Base-by-base conservation (phyloP, 306 rosid genomes). In the Argentina anserina region DNA sequence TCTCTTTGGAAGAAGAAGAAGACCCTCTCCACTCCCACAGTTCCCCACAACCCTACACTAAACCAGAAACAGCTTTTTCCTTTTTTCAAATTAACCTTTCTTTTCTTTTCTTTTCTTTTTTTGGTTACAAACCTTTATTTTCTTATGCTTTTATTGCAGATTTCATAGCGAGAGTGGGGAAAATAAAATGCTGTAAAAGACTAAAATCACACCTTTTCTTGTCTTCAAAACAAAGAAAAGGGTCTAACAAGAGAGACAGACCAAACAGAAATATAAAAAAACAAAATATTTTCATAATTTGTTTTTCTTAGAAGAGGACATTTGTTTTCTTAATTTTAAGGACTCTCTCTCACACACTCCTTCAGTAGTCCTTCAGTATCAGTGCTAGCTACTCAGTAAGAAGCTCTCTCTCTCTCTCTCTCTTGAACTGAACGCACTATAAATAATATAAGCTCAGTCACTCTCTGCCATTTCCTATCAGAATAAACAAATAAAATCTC, bases 1-100 rank as follows among this genome's bases (percentile, higher is more conserved):
- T 67, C 79, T 65, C 62, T 59, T 69, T 53, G 47, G 66, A 78
- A n/a, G 4, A 4, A 78, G 9, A 6, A 55, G 74, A 53, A 21
- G n/a, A 23, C 65, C 39, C 53, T 60, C 60, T 18, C 2, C 34
- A 4, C 4, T 33, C 34, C 40, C 9, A 28, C 61, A 29, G 31
- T 21, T 21, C 9, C 23, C 25, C 29, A 55, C 34, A 10, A 21
- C 3, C 5, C 62, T 49, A 29, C 31, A 59, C 26, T n/a, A 28
- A 7, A 3, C 7, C 28, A 41, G 25, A 41, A 23, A 7, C 28
- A 0, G 20, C 79, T 59, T 40, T 18, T 39, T 20, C 74, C 46
- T 46, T 56, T 45, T 14, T 74, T 36, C 36, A 58, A 25, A 18
- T 3, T 13, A 41, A 17, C 11, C n/a, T 6, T 72, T 36, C 5